These are phyloP conservation scores for Syzygium aqueum DNA, from an alignment of 345 rosid genomes.

Conservation along the genomic window DNA sequence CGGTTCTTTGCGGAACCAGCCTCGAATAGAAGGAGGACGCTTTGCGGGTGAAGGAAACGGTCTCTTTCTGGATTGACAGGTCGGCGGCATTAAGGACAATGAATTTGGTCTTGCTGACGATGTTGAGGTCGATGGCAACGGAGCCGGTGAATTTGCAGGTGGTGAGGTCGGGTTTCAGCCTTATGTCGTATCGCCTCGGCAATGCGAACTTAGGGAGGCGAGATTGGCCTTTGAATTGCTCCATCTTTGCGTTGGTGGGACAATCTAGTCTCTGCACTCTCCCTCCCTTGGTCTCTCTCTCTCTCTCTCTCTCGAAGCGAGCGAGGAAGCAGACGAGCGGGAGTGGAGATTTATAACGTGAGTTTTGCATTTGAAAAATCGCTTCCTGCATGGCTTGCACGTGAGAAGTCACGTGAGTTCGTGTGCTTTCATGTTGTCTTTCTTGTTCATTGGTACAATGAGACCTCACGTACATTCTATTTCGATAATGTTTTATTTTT, in stretches of 20 bases:
- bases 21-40: constrained; percentile 7
- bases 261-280: neutral
- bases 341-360: neutral
- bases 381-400: neutral
- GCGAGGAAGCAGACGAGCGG: neutral
- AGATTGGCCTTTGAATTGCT: constrained; percentile 70
- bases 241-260: constrained; percentile 25
- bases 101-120: constrained; percentile 48
- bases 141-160: constrained; percentile 67
- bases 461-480: neutral
- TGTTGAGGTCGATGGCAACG: constrained; percentile 29
- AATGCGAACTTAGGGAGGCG: constrained; percentile 80
- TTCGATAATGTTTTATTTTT: neutral
- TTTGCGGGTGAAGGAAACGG: constrained; percentile 37
- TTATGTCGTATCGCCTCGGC: constrained; percentile 76
- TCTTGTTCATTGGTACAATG: neutral
- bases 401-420: neutral
- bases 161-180: constrained; percentile 64
- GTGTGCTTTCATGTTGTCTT: neutral
- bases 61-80: constrained; percentile 32
- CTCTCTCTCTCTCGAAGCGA: neutral
- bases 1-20: neutral
- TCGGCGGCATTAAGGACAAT: constrained; percentile 94
- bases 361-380: neutral
- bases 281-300: neutral